These are phyloP conservation scores for Phytophthora hybrid DNA, from an alignment of 352 stramenopile genomes.

Conservation along the genomic window DNA sequence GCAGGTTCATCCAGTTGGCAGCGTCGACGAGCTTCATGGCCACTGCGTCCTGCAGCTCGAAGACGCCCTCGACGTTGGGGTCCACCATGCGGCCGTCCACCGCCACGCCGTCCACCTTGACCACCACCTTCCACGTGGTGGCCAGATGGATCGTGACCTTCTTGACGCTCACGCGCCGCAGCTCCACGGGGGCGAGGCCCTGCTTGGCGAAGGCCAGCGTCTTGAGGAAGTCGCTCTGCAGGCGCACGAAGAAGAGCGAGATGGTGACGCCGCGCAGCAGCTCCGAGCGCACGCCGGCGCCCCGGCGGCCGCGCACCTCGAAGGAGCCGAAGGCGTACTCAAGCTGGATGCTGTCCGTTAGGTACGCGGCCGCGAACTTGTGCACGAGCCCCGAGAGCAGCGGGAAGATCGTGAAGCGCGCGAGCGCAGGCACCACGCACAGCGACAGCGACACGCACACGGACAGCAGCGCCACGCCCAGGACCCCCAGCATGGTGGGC, in stretches of 20 bases:
- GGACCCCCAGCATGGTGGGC: constrained; percentile 51
- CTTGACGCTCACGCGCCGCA: constrained; percentile 49
- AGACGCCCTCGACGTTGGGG: constrained; percentile 50
- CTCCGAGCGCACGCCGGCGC: constrained; percentile 17
- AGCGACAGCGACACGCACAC: constrained; percentile 70
- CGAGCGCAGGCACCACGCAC: constrained; percentile 66
- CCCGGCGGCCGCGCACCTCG: constrained; percentile 35
- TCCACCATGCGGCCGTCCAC: constrained; percentile 56
- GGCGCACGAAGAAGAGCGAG: constrained; percentile 62
- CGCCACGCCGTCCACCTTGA: constrained; percentile 58
- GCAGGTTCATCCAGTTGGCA: constrained; percentile 41
- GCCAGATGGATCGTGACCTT: constrained; percentile 58
- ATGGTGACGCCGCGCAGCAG: constrained; percentile 56
- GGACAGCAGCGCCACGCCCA: constrained; percentile 57
- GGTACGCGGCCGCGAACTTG: constrained; percentile 58
- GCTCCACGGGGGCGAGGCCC: constrained; percentile 54
- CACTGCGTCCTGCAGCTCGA: constrained; percentile 58
- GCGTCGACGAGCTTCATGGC: constrained; percentile 67
- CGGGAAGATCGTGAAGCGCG: constrained; percentile 66
- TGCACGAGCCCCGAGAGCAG: constrained; percentile 63
- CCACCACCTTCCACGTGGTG: constrained; percentile 61
- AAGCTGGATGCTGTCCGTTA: constrained; percentile 59
- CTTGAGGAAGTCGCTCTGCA: constrained; percentile 61
- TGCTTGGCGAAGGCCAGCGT: constrained; percentile 70
- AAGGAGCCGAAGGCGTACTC: constrained; percentile 65